phyloP scores from a whole-genome alignment of 768 basidiomycete genomes.

The Boletus rubescentipes region DNA sequence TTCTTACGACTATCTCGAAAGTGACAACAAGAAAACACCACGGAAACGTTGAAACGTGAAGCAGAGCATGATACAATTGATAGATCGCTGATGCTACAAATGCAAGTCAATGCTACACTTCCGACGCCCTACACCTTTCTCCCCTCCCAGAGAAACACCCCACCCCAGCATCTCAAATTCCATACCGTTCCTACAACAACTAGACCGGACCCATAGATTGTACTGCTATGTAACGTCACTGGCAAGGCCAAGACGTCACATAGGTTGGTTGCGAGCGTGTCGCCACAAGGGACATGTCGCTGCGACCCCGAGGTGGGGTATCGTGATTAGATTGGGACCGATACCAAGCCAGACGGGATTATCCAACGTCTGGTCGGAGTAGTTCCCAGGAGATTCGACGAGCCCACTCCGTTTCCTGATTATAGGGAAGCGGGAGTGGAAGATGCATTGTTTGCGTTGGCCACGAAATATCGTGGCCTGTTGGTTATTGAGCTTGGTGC shows the following conservation, averaged over 20 bases:
- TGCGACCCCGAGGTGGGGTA: neutral
- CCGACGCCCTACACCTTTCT: neutral
- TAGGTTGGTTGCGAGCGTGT: neutral
- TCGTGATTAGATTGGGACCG: neutral
- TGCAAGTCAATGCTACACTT: neutral
- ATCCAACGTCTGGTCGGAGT: conserved; percentile 8
- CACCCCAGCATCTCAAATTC: neutral
- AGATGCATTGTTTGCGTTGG: conserved; percentile 79
- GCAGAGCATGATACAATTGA: neutral
- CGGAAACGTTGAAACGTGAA: neutral
- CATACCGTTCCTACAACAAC: neutral
- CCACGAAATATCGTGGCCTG: conserved; percentile 86
- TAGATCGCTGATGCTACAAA: neutral
- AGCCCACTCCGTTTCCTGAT: conserved; percentile 62
- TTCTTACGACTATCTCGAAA: too few species aligned
- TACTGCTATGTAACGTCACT: neutral
- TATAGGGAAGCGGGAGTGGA: conserved; percentile 68
- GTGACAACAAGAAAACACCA: too few species aligned
- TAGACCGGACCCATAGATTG: neutral
- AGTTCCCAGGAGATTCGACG: conserved; percentile 39
- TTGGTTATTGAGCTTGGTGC: neutral
- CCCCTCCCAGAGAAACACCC: neutral
- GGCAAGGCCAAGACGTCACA: neutral
- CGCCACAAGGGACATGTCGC: neutral
- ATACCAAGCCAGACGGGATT: neutral